These are phyloP conservation scores for Endocalyx cinctus DNA, from an alignment of 2,329 filamentous ascomycete genomes.

Conservation along the genomic window DNA sequence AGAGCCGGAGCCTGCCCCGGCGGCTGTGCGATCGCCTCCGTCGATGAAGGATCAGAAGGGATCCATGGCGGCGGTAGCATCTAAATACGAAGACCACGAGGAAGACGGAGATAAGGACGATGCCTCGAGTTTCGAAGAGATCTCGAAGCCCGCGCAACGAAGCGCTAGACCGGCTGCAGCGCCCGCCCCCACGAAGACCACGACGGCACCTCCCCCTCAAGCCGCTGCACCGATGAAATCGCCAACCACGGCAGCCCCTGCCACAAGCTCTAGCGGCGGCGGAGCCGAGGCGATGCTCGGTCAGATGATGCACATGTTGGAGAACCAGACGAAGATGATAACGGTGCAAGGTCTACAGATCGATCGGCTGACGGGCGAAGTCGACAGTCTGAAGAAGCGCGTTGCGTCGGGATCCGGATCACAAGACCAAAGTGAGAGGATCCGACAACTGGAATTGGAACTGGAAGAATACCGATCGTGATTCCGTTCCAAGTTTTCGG, in stretches of 20 bases:
- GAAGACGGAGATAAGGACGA: constrained; percentile 58
- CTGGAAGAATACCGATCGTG: constrained; percentile 59
- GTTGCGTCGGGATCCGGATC: constrained; percentile 56
- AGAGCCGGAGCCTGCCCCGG: constrained; percentile 47
- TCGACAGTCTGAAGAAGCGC: constrained; percentile 77
- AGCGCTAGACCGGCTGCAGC: constrained; percentile 29
- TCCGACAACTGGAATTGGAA: constrained; percentile 62
- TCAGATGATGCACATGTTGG: constrained; percentile 73
- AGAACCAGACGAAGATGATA: constrained; percentile 74
- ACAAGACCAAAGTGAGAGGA: constrained; percentile 63
- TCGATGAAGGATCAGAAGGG: constrained; percentile 80
- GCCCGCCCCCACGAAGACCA: constrained; percentile 26
- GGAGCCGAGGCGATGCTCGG: constrained; percentile 63
- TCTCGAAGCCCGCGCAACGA: constrained; percentile 69
- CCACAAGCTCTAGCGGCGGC: constrained; percentile 34
- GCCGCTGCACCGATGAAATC: constrained; percentile 38
- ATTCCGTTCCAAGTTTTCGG: constrained; percentile 4
- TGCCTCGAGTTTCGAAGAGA: constrained; percentile 81
- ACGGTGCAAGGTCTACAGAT: constrained; percentile 74
- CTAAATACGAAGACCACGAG: constrained; percentile 75
- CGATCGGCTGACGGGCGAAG: constrained; percentile 62
- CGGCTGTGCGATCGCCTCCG: constrained; percentile 48
- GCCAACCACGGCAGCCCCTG: constrained; percentile 32
- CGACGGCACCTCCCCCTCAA: constrained; percentile 38
- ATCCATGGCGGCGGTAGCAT: constrained; percentile 80